Base-by-base conservation (phyloP, 176 grass and related monocot species). In the Ensete ventricosum region DNA sequence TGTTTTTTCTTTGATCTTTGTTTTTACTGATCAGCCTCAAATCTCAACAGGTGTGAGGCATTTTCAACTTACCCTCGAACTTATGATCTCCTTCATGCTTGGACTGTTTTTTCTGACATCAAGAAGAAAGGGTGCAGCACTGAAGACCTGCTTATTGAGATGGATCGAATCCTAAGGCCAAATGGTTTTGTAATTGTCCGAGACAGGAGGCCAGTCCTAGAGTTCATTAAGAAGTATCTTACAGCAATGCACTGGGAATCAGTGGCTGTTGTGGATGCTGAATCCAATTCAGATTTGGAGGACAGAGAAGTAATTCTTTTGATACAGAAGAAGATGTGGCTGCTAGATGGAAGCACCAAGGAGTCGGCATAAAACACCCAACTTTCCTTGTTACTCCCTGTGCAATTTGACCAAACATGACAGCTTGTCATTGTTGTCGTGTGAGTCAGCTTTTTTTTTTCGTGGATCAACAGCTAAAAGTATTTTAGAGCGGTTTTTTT, bases 21-120 rank as follows among this genome's bases (percentile, higher is more conserved):
- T 51, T 14, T 54, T 52, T 27, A 27, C 6, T 50, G n/a, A 22
- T 54, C 26, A 74, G 0, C 62, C 14, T 55, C 27, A 80, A 72
- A 26, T 29, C 21, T 73, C 77, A 58, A 78, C 82, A 98, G 90
- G 94, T 98, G 94, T 50, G 88, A 98, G 78, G 88, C 94, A 53
- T 98, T 87, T 80, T 98, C 94, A 14, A 98, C 94, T 65, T 98
- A 98, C 82, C 94, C 94, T 70, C 90, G 88, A 82, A 98, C 94
- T 1, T 98, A 98, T 68, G 94, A 98, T 81, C 94, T 98, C 82
- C 88, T 98, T 17, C 94, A 98, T 73, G 94, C 94, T 52, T 98
- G 94, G 94, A 76, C 94, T 53, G 86, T 98, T 72, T 98, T 98
- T 75, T 93, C 94, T 0, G 94, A 93, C 65, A 80, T 98, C 0